Evolutionary conservation across 2,329 filamentous ascomycete species (phyloP), one percentile per base, ranked within the genome.

Genomic region (Fusarium mangiferae): DNA sequence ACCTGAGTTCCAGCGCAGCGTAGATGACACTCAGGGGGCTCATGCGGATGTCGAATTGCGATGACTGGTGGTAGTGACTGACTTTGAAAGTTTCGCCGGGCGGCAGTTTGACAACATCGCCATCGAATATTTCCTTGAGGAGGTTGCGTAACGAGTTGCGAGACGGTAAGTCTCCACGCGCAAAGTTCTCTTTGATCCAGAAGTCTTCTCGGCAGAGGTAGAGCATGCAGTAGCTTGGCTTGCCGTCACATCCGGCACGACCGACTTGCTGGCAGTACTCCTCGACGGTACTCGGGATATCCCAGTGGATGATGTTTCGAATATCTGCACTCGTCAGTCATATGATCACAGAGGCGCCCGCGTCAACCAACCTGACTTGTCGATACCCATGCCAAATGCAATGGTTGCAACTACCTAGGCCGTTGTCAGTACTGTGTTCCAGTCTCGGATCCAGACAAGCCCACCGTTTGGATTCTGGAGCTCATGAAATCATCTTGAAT

Each of bases 311-410:
- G 39, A 90, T 83, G 64, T 88, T 89, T 12, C 88, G 84, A 45
- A 90, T 89, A 55, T 87, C 83, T 39, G 83, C 68, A 13, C 12
- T 8, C 48, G 30, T 70, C 46, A 73, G 52, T 26, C 10, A 3
- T n/a, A n/a, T 42, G 35, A 24, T 35, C 4, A 17, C 7, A 12
- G 4, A 11, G 5, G 9, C 4, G 6, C 5, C 1, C 17, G 8
- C 11, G 9, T n/a, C 28, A 7, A 54, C 74, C 22, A 68, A 79
- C 78, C 78, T 54, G 78, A 68, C 68, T 90, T 90, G 75, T 90
- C 88, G 24, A 90, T 89, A 0, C 88, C 88, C 88, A 90, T 90
- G 2, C 88, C 88, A 57, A 90, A 90, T 2, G 88, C 88, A 45
- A 90, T 89, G 0, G 88, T 90, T 7, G 88, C 87, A 24, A 77